Evolutionary conservation across 2,329 filamentous ascomycete genomes (phyloP).

Genomic region (Fusarium pseudonygamai): DNA sequence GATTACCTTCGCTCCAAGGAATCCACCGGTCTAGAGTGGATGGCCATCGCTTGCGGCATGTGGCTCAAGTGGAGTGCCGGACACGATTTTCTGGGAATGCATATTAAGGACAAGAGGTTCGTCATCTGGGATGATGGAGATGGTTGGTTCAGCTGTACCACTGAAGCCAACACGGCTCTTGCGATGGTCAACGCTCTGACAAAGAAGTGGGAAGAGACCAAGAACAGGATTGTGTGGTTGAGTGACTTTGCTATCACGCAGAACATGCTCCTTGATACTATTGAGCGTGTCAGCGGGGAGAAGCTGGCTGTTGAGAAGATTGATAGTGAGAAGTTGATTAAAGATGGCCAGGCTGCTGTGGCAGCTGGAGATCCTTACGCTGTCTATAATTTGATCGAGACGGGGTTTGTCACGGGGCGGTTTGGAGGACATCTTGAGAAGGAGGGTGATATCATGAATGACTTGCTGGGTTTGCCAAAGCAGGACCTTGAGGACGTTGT

Average conservation of each 20-base stretch:
- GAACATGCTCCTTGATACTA: neutral
- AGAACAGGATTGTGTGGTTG: constrained; percentile 4
- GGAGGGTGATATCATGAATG: constrained; percentile 1
- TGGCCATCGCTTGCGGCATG: constrained; percentile 12
- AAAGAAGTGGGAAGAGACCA: constrained; percentile 9
- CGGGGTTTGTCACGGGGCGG: neutral
- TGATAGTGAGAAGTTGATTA: neutral
- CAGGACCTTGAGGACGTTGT: neutral
- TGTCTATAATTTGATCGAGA: neutral
- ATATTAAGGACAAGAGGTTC: constrained; percentile 8
- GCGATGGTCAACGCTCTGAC: neutral
- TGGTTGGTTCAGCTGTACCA: constrained; percentile 5
- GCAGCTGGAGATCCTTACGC: neutral
- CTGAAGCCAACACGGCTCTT: constrained; percentile 4
- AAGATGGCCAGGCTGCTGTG: neutral
- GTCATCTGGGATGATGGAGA: constrained; percentile 8
- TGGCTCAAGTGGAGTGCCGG: constrained; percentile 15
- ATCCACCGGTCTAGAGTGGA: neutral
- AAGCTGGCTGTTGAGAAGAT: neutral
- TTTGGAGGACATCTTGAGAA: constrained; percentile 8
- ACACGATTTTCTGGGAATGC: constrained; percentile 4
- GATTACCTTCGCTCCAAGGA: constrained; percentile 8
- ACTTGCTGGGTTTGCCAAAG: neutral
- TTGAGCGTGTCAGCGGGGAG: neutral
- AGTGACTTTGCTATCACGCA: constrained; percentile 9